Conservation (phyloP, 2,329 filamentous ascomycete species). For the Pyricularia pennisetigena region DNA sequence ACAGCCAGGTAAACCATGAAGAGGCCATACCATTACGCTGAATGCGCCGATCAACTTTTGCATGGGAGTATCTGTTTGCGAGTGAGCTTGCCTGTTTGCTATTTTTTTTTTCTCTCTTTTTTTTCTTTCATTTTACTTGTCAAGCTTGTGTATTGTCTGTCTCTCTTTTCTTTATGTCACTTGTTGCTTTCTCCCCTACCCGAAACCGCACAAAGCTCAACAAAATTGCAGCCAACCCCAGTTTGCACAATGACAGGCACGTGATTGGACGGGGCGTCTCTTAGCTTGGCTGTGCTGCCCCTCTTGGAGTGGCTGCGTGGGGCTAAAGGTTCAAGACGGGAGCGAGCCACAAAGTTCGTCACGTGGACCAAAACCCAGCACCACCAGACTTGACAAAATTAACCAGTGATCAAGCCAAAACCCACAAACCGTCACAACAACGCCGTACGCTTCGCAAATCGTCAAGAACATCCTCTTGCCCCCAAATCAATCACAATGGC, state of each 20-base stretch:
- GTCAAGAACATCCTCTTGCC: neutral
- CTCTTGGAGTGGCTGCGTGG: neutral
- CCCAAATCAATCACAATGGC: conserved; percentile 6
- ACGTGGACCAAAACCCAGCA: neutral
- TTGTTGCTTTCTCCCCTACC: neutral
- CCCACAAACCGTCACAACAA: neutral
- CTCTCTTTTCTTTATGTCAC: neutral
- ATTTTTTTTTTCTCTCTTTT: neutral
- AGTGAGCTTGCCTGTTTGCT: neutral
- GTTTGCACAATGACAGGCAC: neutral
- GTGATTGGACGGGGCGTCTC: neutral
- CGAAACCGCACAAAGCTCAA: neutral
- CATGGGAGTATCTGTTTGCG: neutral
- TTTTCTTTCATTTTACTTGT: neutral
- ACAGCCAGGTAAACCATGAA: neutral
- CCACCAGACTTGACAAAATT: conserved; percentile 1
- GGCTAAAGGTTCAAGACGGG: neutral
- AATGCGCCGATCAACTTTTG: neutral
- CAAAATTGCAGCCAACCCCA: too few species aligned
- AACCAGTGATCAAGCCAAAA: neutral
- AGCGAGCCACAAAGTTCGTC: neutral
- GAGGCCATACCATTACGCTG: neutral
- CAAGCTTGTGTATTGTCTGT: too few species aligned
- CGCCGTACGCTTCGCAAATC: neutral
- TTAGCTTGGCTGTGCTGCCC: neutral